Percentiles rank a stretch among this genome's conserved stretches.
Conservation (phyloP, 371 early-diverging fungal species). For the Circinella minor region DNA sequence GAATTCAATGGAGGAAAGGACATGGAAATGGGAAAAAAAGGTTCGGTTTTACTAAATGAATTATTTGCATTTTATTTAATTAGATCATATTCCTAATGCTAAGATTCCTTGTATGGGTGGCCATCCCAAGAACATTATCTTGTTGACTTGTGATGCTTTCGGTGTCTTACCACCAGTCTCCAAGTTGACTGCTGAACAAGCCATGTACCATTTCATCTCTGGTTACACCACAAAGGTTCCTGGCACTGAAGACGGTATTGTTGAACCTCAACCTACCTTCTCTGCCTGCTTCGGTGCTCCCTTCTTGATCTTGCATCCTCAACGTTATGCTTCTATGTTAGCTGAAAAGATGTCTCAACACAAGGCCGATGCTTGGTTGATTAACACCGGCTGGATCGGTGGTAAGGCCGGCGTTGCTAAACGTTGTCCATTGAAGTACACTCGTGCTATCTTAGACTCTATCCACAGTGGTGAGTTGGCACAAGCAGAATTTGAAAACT, state of each 20-base stretch:
- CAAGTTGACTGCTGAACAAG: slow-evolving; percentile 86
- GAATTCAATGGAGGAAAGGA: too few species aligned
- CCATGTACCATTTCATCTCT: slow-evolving; percentile 96
- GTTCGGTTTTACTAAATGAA: neutral
- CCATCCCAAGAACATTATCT: slow-evolving; percentile 93
- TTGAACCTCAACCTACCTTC: slow-evolving; percentile 91
- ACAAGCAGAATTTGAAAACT: slow-evolving; percentile 78
- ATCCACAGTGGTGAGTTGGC: slow-evolving; percentile 93
- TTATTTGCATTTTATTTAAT: neutral
- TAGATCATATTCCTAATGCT: slow-evolving; percentile 92
- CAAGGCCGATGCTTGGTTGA: slow-evolving; percentile 89
- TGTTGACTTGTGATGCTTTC: slow-evolving; percentile 96
- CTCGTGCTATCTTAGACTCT: slow-evolving; percentile 95
- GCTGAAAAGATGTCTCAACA: slow-evolving; percentile 91
- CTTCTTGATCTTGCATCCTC: slow-evolving; percentile 95
- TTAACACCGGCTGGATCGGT: slow-evolving; percentile 98
- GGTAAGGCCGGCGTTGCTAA: slow-evolving; percentile 88
- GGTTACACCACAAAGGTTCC: slow-evolving; percentile 92
- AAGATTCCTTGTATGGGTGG: slow-evolving; percentile 91
- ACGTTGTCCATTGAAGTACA: slow-evolving; percentile 92
- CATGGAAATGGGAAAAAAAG: neutral
- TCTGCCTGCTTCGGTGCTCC: slow-evolving; percentile 96
- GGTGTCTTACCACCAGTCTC: slow-evolving; percentile 96
- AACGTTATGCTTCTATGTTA: slow-evolving; percentile 94
- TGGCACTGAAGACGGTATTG: slow-evolving; percentile 95